Conservation (phyloP, 1,139 yeast species). For the Debaryomycetaceae sp. region DNA sequence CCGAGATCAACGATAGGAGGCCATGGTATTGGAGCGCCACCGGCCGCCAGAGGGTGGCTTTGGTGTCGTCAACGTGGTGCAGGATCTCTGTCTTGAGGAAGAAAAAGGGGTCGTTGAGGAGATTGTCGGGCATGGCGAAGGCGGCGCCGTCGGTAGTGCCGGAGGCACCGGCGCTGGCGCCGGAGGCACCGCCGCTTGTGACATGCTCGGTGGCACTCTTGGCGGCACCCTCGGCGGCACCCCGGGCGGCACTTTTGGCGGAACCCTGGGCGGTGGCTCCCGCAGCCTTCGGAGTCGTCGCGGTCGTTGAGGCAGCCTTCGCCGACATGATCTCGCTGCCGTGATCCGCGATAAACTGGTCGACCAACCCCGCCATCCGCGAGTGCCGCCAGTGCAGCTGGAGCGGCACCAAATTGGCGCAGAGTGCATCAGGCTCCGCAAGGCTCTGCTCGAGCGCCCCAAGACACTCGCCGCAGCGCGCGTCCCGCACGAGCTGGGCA, state of each 20-base stretch:
- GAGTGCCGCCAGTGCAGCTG: no score
- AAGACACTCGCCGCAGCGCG: constrained; percentile 9
- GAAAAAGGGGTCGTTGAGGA: constrained; percentile 16
- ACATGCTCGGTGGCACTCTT: no score
- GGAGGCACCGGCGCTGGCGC: neutral
- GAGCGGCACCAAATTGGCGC: no score
- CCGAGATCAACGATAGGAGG: constrained; percentile 19
- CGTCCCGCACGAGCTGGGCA: constrained; percentile 11
- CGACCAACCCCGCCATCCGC: no score
- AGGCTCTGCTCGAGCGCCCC: constrained; percentile 12
- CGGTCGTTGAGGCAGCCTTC: no score
- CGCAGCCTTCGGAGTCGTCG: no score
- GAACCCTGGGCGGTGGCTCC: no score
- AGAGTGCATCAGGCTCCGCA: constrained; percentile 6
- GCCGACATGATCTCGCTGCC: no score
- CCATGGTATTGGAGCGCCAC: constrained; percentile 22
- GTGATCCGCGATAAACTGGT: no score
- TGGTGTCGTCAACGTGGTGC: constrained; percentile 1
- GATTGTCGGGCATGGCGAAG: constrained; percentile 8
- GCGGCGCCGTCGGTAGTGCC: neutral
- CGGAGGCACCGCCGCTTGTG: no score
- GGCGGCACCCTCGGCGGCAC: neutral
- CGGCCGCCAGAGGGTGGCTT: constrained; percentile 15
- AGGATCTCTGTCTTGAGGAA: constrained; percentile 16
- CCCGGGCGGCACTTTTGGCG: no score